Evolutionary conservation across 768 basidiomycete species (phyloP).

Genomic region (Plicaturopsis crispa): DNA sequence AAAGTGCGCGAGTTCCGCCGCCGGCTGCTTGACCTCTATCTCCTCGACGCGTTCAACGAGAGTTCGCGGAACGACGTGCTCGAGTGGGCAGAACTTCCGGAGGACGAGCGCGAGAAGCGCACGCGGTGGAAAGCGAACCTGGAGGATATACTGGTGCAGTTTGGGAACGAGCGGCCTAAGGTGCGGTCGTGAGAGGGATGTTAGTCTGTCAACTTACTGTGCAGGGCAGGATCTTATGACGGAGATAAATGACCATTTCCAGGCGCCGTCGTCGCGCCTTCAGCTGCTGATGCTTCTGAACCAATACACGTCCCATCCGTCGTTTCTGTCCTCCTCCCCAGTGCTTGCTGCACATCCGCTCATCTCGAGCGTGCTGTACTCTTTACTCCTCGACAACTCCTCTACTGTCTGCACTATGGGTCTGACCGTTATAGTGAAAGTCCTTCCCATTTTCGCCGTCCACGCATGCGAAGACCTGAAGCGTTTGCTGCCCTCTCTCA

Average conservation of each 20-base stretch:
- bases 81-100: conserved; percentile 65
- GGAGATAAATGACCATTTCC: conserved; percentile 59
- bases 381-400: conserved; percentile 68
- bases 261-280: conserved; percentile 50
- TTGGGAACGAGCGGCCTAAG: conserved; percentile 54
- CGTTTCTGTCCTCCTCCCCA: conserved; percentile 40
- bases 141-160: conserved; percentile 64
- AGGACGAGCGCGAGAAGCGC: conserved; percentile 50
- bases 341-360: conserved; percentile 56
- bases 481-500: conserved; percentile 51
- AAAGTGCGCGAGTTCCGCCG: conserved; percentile 61
- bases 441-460: conserved; percentile 70
- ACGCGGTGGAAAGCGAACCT: conserved; percentile 72
- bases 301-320: conserved; percentile 45
- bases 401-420: conserved; percentile 61
- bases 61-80: conserved; percentile 65
- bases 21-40: conserved; percentile 65
- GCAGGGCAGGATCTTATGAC: conserved; percentile 58
- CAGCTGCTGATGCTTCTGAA: conserved; percentile 66
- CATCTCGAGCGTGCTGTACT: conserved; percentile 55
- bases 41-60: conserved; percentile 73
- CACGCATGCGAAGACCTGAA: conserved; percentile 50
- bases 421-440: conserved; percentile 56
- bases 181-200: conserved; percentile 30
- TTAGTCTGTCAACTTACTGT: conserved; percentile 2